Evolutionary conservation across 2,329 filamentous ascomycete genomes (phyloP), one percentile per base, ranked within the genome.

Genomic region (Ceratocystis papillata): DNA sequence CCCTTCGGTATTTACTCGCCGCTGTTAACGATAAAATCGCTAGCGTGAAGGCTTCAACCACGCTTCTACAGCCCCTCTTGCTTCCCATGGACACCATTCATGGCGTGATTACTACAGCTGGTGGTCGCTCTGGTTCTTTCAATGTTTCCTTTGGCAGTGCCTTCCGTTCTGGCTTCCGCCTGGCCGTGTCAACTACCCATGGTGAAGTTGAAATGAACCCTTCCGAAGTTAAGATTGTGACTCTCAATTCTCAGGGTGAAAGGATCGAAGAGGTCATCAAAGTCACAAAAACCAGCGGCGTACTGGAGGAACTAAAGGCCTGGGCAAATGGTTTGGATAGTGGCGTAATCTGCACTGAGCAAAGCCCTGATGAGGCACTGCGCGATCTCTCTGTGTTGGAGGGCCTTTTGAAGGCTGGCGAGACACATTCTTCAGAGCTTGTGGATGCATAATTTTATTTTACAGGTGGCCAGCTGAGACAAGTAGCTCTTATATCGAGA

Each of bases 71-170:
- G 68, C 72, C 77, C 64, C 79, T 85, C 70, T 76, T 90, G 7
- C 79, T 82, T 3, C 87, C 87, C 0, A 78, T 87, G 1, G 87
- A 90, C 72, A 87, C 86, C 1, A 76, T 89, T 63, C 81, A 84
- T 70, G 83, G 83, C 8, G 77, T 83, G 1, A 69, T 86, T 46
- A 79, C 78, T 71, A 79, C 83, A 1, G 77, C 76, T 67, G 79
- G 77, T 30, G 84, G 84, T 2, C 78, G 76, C 1, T 77, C 78
- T 0, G 86, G 86, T 1, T 82, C 80, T 4, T 80, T 87, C 62
- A 77, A 78, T 65, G 74, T 83, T n/a, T 82, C 79, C 1, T 81
- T 81, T 64, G 85, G 85, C 1, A 82, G 82, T 6, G 80, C 78
- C 7, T 72, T 83, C 69, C 75, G 73, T 5, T 79, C 79, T 2